Evolutionary conservation across 495 filamentous ascomycete species (phyloP).

Genomic region (Bacidia rubella): DNA sequence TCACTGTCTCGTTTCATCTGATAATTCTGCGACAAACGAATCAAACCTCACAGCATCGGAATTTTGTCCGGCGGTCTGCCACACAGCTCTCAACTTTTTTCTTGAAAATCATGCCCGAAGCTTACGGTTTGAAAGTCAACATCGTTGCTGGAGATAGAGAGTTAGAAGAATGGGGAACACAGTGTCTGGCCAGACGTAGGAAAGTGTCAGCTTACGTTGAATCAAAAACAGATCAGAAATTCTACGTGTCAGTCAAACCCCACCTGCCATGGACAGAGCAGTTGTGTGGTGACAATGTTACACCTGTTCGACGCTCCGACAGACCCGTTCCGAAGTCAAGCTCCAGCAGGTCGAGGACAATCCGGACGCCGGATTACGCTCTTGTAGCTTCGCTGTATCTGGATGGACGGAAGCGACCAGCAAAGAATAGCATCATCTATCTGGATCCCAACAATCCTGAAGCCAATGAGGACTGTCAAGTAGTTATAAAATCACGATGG

Average conservation of each 20-base stretch:
- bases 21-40: too few species aligned
- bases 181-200: conserved; percentile 1
- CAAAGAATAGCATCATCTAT: conserved; percentile 17
- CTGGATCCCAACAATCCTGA: conserved; percentile 17
- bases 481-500: conserved; percentile 11
- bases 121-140: conserved; percentile 13
- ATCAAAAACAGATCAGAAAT: conserved; percentile 18
- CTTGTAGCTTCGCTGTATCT: conserved; percentile 20
- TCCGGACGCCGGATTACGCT: too few species aligned
- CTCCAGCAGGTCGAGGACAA: too few species aligned
- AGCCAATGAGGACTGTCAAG: conserved; percentile 7
- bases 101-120: conserved; percentile 20
- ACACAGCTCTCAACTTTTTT: too few species aligned
- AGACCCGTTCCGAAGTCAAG: not conserved
- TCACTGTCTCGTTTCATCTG: too few species aligned
- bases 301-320: too few species aligned
- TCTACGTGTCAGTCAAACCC: conserved; percentile 10
- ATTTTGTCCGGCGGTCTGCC: too few species aligned
- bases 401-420: conserved; percentile 18
- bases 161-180: conserved; percentile 21
- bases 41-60: too few species aligned
- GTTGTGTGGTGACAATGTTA: not conserved
- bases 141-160: conserved; percentile 11
- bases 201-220: conserved; percentile 20
- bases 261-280: not conserved